phyloP scores from a whole-genome alignment of 2,329 filamentous ascomycete species.

The Colletotrichum zoysiae region DNA sequence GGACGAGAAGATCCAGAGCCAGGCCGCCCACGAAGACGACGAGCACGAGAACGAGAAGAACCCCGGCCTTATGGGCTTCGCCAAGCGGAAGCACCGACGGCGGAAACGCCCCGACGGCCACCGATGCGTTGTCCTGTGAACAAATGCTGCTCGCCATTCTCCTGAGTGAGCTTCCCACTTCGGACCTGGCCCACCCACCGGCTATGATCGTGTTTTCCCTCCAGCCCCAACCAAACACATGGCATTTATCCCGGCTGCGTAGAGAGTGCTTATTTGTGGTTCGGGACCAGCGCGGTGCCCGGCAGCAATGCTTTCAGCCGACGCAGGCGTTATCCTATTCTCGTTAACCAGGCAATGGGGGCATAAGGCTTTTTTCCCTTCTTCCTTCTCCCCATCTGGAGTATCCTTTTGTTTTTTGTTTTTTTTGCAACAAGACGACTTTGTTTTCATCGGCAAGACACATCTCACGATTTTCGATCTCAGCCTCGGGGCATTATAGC shows the following conservation, averaged over 20 bases:
- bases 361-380: background rate
- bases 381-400: background rate
- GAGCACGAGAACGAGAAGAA: slow-evolving; percentile 59
- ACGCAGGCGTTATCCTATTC: slow-evolving; percentile 16
- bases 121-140: slow-evolving; percentile 45
- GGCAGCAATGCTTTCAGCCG: slow-evolving; percentile 13
- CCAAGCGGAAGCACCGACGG: slow-evolving; percentile 49
- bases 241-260: background rate
- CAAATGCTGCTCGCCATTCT: background rate
- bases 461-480: slow-evolving; percentile 11
- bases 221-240: background rate
- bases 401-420: background rate
- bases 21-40: slow-evolving; percentile 55
- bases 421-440: slow-evolving; percentile 16
- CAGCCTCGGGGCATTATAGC: slow-evolving; percentile 4
- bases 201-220: background rate
- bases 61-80: slow-evolving; percentile 51
- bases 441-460: slow-evolving; percentile 16
- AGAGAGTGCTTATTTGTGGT: background rate
- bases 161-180: background rate
- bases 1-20: slow-evolving; percentile 66
- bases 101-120: slow-evolving; percentile 46
- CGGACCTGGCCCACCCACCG: background rate
- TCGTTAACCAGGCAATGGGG: slow-evolving; percentile 9
- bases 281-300: slow-evolving; percentile 7